Evolutionary conservation across 2,329 filamentous ascomycete genomes (phyloP), one percentile per base, ranked within the genome.

Genomic region (Aspergillus tanneri): DNA sequence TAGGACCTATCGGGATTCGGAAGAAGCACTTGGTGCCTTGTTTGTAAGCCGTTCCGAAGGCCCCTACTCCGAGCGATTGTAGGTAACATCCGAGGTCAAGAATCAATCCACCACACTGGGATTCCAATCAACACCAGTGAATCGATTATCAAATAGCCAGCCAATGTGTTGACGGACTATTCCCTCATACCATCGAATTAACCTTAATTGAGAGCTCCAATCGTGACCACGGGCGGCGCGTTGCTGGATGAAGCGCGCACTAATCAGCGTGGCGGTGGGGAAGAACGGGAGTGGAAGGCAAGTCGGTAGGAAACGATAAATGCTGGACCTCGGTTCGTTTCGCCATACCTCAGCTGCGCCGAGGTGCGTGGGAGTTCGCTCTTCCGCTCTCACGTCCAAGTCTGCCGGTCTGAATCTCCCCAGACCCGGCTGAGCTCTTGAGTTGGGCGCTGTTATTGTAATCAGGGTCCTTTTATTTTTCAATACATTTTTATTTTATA

Each of bases 281-380:
- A 51, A 42, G 24, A 45, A 43, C 55, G 56, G 56, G 51, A 56
- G 32, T 50, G 36, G 28, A 19, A 40, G n/a, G 42, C 39, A 22
- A 49, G 52, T 18, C 38, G 14, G 32, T 43, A 37, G 27, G 36
- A 23, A 25, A 25, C 22, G 28, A 16, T 10, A 30, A 52, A 45
- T 49, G 18, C 47, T 60, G 62, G 56, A 67, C 65, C 65, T 67
- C 65, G 65, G 65, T 54, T 63, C 54, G 42, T 59, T 60, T 62
- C 55, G 51, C 60, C 59, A 62, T 61, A 55, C 54, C 52, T 39
- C 44, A 44, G 43, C 43, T 46, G 50, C 63, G 60, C 64, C 65
- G 64, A 67, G 65, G 65, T 64, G 59, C 35, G 36, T 35, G 22
- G 36, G 27, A 41, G 43, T 46, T 53, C 50, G 46, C 52, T 52